phyloP scores from a whole-genome alignment of 2,329 filamentous ascomycete genomes.

The Talaromyces rugulosus region DNA sequence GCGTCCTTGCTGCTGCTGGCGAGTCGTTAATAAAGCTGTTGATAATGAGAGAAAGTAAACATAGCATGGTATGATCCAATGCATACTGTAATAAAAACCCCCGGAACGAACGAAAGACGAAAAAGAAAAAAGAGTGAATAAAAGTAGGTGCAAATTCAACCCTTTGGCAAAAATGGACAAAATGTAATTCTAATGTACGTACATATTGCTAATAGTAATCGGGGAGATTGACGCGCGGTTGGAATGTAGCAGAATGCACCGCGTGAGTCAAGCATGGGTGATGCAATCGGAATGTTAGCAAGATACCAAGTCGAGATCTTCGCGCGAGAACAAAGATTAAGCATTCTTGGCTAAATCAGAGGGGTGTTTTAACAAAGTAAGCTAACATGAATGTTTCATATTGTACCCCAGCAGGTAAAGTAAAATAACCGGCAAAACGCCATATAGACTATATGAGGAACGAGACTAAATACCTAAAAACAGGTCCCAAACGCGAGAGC shows the following conservation, averaged over 20 bases:
- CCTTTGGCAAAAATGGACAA: background rate
- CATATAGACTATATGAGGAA: background rate
- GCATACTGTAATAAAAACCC: slow-evolving; percentile 5
- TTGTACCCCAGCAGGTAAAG: background rate
- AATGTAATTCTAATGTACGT: background rate
- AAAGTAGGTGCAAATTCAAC: background rate
- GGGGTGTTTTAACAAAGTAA: background rate
- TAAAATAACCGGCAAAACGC: slow-evolving; percentile 2
- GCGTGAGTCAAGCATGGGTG: slow-evolving; percentile 1
- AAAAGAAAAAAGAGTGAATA: background rate
- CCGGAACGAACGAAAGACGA: background rate
- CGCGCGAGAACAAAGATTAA: background rate
- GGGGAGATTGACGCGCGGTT: background rate
- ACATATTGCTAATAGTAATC: background rate
- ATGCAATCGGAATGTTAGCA: slow-evolving; percentile 15
- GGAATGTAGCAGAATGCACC: background rate
- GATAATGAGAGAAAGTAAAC: slow-evolving; percentile 7
- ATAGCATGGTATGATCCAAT: slow-evolving; percentile 5
- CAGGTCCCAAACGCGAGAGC: background rate
- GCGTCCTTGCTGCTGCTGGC: background rate
- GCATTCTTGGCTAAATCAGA: background rate
- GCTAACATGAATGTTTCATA: background rate
- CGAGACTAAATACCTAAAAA: background rate
- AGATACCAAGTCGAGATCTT: slow-evolving; percentile 3
- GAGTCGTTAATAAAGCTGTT: background rate